Evolutionary conservation across 2,329 filamentous ascomycete genomes (phyloP), one percentile per base, ranked within the genome.

Genomic region (Teratosphaeria destructans): DNA sequence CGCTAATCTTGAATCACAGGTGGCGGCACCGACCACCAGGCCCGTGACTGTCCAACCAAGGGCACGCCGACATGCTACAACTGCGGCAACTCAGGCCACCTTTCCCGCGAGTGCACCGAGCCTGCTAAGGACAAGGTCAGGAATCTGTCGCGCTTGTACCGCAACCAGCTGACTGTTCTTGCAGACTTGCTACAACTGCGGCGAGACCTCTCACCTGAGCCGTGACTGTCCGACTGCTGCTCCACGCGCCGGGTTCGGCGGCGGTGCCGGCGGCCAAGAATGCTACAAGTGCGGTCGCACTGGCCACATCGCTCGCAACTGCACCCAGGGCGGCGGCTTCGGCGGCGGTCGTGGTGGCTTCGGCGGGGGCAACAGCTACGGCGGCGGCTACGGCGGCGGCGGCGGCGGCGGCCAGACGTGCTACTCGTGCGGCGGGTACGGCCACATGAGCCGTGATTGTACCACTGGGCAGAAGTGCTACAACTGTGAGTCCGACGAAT

Each of bases 381-480:
- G 79, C 67, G 78, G 72, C 58, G 73, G 69, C 62, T 71, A 73
- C 57, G 76, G 81, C 63, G 66, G 70, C 55, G 53, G 55, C 55
- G 53, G 55, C 27, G 75, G 78, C 62, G 81, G 85, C 71, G 81
- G 85, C 71, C 90, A 93, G 82, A 96, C 91, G 69, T 97, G 94
- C 87, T 99, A 96, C 83, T 95, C 91, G 53, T 97, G 94, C 80
- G 94, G 94, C 70, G 94, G 94, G 67, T 92, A 90, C 74, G 93
- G 93, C 72, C 94, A 99, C 82, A 62, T 68, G 63, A 93, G 89
- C 74, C 88, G 92, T 82, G 94, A 97, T 79, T 99, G 94, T 79
- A 95, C 93, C 70, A 95, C 97, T 77, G 94, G 94, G 72, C 93
- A 95, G 82, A 97, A 97, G 83, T 99, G 94, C 87, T 99, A 97